Conservation (phyloP, 2,329 filamentous ascomycete genomes). For the Botryotinia calthae region DNA sequence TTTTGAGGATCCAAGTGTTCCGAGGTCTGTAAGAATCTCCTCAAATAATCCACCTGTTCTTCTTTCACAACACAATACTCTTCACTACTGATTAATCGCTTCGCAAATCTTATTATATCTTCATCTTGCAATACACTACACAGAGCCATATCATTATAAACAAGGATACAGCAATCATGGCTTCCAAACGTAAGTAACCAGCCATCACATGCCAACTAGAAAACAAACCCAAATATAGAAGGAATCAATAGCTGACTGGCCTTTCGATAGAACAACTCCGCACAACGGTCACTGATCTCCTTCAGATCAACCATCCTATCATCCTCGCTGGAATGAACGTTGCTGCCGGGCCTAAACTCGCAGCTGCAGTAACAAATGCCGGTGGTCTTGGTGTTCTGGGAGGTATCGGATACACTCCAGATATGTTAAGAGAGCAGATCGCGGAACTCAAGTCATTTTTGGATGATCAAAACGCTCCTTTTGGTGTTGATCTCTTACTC, state of each 20-base stretch:
- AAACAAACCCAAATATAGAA: not conserved
- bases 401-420: conserved; percentile 91
- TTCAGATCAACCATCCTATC: conserved; percentile 96
- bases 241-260: conserved; percentile 21
- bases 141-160: not conserved
- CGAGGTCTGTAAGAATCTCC: conserved; percentile 11
- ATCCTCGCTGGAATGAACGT: conserved; percentile 99
- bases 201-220: conserved; percentile 31
- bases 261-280: conserved; percentile 71
- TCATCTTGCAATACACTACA: conserved; percentile 12
- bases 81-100: not conserved
- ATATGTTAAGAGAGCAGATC: conserved; percentile 95
- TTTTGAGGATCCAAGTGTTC: not conserved
- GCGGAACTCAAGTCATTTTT: conserved; percentile 88
- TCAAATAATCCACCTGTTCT: conserved; percentile 15
- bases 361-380: conserved; percentile 94
- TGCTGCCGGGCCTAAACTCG: conserved; percentile 91
- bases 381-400: conserved; percentile 96
- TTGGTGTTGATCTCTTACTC: conserved; percentile 89
- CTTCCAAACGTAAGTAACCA: conserved; percentile 70
- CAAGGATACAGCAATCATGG: conserved; percentile 52
- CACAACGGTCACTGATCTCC: conserved; percentile 89
- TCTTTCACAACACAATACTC: not conserved
- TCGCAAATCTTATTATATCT: conserved; percentile 16
- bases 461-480: conserved; percentile 87